Evolutionary conservation across 495 filamentous ascomycete species (phyloP), one percentile per base, ranked within the genome.

Genomic region (Chaetomium fimeti): DNA sequence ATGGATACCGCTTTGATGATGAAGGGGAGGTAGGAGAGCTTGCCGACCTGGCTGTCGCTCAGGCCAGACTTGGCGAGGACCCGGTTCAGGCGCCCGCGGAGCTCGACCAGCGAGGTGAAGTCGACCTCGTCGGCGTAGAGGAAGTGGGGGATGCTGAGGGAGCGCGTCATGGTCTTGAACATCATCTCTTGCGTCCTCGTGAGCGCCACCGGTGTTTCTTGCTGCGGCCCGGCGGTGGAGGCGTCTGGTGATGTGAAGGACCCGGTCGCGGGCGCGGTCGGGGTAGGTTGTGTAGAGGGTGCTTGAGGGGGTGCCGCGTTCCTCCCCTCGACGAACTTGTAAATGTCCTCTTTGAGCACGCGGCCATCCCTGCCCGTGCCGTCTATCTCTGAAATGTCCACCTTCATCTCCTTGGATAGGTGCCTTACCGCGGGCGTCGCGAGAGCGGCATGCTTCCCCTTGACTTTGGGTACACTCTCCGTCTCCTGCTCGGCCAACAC

Each of bases 121-220:
- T 92, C 88, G 43, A 96, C 80, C 72, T 93, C 89, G 74, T 96
- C 91, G 15, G 91, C 87, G 75, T 91, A 99, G 54, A 96, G 84
- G 74, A 99, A 95, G 75, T 98, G 95, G 0, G 94, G 95, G 65
- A 93, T 98, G 53, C 69, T 84, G 66, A 99, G 81, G 20, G 92
- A 96, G 48, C 86, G 85, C 24, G 93, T 98, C 95, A 99, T 99
- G n/a, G 86, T 85, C 76, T 94, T 97, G 85, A 96, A 97, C 95
- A 99, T 99, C 71, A 91, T 88, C 22, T 83, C 79, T 78, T 98
- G 94, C 29, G 91, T 89, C 28, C 85, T 86, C 5, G 91, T 90
- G 22, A 99, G 78, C 60, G 84, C 78, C 28, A 86, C 76, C 1
- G 77, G 74, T 3, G 84, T 85, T 69, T 98, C 95, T 38, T 80